Conservation (phyloP, 805 yeast species). For the Schwanniomyces sp. region DNA sequence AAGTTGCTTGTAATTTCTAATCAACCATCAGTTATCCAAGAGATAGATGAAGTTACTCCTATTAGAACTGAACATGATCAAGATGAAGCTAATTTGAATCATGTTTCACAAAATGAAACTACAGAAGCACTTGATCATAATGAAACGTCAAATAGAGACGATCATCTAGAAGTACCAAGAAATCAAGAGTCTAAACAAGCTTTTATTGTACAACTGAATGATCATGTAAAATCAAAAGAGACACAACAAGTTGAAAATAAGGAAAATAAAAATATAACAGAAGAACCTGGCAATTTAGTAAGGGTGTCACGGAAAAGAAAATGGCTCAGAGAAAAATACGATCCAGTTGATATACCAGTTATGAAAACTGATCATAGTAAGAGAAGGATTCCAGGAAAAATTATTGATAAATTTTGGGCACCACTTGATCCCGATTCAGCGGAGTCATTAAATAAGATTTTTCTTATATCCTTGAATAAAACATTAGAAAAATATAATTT, state of each 20-base stretch:
- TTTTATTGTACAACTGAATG: not conserved
- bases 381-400: slow-evolving; percentile 19
- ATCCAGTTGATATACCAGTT: slow-evolving; percentile 11
- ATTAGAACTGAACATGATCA: no score
- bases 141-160: no score
- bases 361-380: slow-evolving; percentile 8
- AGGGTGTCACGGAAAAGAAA: not conserved
- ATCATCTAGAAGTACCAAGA: no score
- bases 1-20: no score
- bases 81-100: no score
- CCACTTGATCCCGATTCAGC: slow-evolving; percentile 16
- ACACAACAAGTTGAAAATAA: not conserved
- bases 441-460: slow-evolving; percentile 19
- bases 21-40: no score
- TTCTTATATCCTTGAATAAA: slow-evolving; percentile 24
- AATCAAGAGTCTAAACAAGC: no score
- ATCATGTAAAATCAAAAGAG: not conserved
- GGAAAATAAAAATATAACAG: not conserved
- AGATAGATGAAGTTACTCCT: no score
- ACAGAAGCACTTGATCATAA: no score
- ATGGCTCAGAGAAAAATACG: not conserved
- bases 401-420: slow-evolving; percentile 31
- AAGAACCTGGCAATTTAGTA: not conserved
- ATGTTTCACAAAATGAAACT: no score
- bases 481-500: slow-evolving; percentile 21